Evolutionary conservation across 176 grass and related monocot genomes (phyloP), one percentile per base, ranked within the genome.

Genomic region (Areca catechu): DNA sequence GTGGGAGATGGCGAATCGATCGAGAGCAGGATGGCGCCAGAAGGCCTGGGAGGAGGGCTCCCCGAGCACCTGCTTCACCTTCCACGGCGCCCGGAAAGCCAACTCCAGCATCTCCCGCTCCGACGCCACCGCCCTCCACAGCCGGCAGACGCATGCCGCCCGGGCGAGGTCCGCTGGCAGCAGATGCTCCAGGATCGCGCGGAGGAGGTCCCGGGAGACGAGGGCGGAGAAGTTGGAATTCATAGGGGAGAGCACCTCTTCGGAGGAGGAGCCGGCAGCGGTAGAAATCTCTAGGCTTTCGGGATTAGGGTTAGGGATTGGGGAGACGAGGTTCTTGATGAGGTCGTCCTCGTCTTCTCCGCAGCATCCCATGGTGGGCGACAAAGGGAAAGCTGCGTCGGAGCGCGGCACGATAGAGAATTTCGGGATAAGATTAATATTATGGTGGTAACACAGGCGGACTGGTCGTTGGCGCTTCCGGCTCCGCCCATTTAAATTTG

Each of bases 121-220:
- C 29, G 86, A 79, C 9, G 86, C 91, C n/a, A 90, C 68, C 10
- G 56, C 68, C 20, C 63, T 66, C 86, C 91, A 96, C 24, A 76
- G 60, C 23, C 91, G 91, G 69, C 86, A 96, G 47, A 96, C 91
- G 74, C 91, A 96, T 20, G 86, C 74, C 6, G 86, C 73, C 50
- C 91, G 68, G 22, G 86, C 86, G 17, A 96, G 83, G 74, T 96
- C 91, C 3, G 63, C 57, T 15, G 77, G 80, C 24, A 60, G 49
- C 7, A 90, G 56, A 66, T 50, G n/a, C 64, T 90, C 79, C 25
- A 96, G 91, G 51, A 96, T 78, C 15, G 68, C 66, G 14, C 74
- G 83, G 15, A 96, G 83, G 27, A 96, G 77, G 57, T 96, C 91
- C 48, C 6, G 67, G 20, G 91, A 82, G 71, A 65, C 61, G 54